Evolutionary conservation across 768 basidiomycete species (phyloP), one percentile per base, ranked within the genome.

Genomic region (Mycena belliarum): DNA sequence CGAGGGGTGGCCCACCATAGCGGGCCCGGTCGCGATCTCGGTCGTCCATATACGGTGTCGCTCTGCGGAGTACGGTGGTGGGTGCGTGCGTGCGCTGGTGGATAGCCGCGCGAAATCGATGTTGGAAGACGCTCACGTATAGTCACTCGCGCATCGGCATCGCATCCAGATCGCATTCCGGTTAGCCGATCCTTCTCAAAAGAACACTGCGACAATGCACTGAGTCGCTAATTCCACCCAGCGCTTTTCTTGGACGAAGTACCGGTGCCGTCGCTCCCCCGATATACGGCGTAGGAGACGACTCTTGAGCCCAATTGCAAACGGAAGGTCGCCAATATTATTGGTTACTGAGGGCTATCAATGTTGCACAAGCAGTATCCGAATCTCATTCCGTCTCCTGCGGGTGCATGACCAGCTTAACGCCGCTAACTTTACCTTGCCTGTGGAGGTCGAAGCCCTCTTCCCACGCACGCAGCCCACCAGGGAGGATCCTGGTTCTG

Each of bases 241-340:
- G 43, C 43, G 32, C 14, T 37, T 53, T 24, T 11, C 43, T 20
- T 44, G 41, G 5, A 32, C n/a, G 11, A 9, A 33, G 32, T 20
- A 14, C 20, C 32, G 47, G 47, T 35, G 42, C 6, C 33, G 16
- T 45, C 44, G 12, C 29, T 52, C 18, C 7, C 6, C 7, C 29
- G 29, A 6, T 20, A 15, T 24, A 45, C 42, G 24, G 32, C 51
- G 24, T 44, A 12, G n/a, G n/a, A n/a, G n/a, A 45, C 2, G 21
- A 28, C 51, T 52, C 12, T 28, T 10, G 6, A 18, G 20, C 7
- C 6, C 16, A 35, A 20, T 37, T 6, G n/a, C 11, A 63, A 63
- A 58, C 43, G 61, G 26, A 57, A 59, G n/a, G 61, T 65, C 15
- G 47, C 49, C 6, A 61, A 65, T 47, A 63, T 65, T 16, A 35